Percentiles rank a stretch among this genome's conserved stretches.
These are phyloP conservation scores for Diutina catenulata DNA, from an alignment of 1,139 yeast genomes.

Conservation along the genomic window DNA sequence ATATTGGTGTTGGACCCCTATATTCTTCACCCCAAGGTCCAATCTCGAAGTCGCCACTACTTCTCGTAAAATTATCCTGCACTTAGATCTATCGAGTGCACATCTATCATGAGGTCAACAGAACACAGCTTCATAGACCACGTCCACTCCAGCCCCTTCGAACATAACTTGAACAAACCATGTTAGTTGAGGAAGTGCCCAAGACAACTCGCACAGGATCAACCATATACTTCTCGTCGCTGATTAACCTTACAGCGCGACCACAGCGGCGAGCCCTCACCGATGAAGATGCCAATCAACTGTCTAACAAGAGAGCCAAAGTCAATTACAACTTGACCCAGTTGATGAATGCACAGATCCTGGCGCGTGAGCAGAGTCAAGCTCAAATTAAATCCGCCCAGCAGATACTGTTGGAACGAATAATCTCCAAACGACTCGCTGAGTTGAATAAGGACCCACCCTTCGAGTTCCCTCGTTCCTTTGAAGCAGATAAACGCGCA, in stretches of 20 bases:
- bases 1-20: no score
- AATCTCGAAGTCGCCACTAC: no score
- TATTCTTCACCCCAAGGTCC: no score
- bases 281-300: constrained; percentile 14
- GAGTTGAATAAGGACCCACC: constrained; percentile 26
- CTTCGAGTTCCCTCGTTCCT: constrained; percentile 33
- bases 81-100: no score
- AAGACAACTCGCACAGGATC: constrained; percentile 22
- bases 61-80: no score
- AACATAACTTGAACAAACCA: no score
- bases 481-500: constrained; percentile 19
- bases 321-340: constrained; percentile 35
- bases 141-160: no score
- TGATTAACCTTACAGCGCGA: constrained; percentile 31
- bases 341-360: constrained; percentile 35
- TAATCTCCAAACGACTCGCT: constrained; percentile 24
- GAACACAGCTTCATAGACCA: no score
- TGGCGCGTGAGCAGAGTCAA: constrained; percentile 15
- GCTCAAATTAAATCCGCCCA: constrained; percentile 26
- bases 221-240: constrained; percentile 33
- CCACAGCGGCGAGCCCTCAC: constrained; percentile 11
- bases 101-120: no score
- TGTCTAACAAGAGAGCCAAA: constrained; percentile 23
- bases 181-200: constrained; percentile 39
- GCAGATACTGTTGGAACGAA: constrained; percentile 30